Conservation (phyloP, 2,329 filamentous ascomycete genomes). For the Daldinia sp. region DNA sequence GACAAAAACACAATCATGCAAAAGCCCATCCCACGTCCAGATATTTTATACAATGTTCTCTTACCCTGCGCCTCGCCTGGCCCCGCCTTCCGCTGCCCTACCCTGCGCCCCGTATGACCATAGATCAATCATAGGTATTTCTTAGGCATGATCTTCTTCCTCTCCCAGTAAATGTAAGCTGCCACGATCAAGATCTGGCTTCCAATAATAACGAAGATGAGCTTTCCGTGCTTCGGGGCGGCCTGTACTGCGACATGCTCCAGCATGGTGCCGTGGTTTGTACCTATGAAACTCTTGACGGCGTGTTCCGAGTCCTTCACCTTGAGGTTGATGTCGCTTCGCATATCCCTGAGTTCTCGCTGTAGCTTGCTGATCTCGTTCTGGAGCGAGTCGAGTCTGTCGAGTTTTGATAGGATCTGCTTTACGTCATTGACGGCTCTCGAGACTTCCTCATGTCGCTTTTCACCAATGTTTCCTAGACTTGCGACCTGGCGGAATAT, state of each 20-base stretch:
- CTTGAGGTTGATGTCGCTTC: conserved; percentile 61
- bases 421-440: conserved; percentile 58
- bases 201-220: conserved; percentile 75
- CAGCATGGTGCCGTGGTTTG: conserved; percentile 60
- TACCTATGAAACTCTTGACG: conserved; percentile 60
- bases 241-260: conserved; percentile 57
- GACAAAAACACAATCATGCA: background rate
- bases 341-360: conserved; percentile 65
- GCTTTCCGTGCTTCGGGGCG: conserved; percentile 58
- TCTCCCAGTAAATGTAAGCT: conserved; percentile 81
- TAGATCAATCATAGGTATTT: conserved; percentile 74
- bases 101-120: background rate
- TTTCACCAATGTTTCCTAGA: conserved; percentile 60
- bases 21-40: conserved; percentile 20
- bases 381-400: conserved; percentile 55
- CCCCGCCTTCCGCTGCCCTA: background rate
- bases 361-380: conserved; percentile 62
- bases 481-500: conserved; percentile 66
- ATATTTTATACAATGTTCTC: conserved; percentile 35
- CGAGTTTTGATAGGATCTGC: conserved; percentile 53
- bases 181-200: conserved; percentile 76
- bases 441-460: conserved; percentile 64
- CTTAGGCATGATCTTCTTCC: conserved; percentile 81
- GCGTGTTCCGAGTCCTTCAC: conserved; percentile 60
- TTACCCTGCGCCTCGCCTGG: background rate